Base-by-base conservation (phyloP, 2,329 filamentous ascomycete genomes). In the Cercospora sojina region DNA sequence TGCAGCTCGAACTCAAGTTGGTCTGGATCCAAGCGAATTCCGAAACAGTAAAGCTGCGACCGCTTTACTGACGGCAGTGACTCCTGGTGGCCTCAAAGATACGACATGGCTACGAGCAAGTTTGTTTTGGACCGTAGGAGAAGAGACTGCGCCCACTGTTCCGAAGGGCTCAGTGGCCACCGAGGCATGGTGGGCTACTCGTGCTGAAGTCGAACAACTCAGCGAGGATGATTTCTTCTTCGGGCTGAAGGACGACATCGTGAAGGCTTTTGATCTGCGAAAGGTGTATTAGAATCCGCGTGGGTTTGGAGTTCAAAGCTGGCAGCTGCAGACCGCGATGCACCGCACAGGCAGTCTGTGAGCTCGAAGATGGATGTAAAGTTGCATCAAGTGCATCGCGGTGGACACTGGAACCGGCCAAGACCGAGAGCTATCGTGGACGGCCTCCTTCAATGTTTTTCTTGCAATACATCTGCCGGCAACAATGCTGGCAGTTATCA, bases 101-200 rank as follows among this genome's bases (percentile, higher is more conserved):
- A 67, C 63, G n/a, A 35, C 65, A 5, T 69, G 68, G 68, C 35
- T 69, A 12, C 49, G 68, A 23, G 68, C 68, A 35, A 67, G 65
- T 35, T 31, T 69, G 38, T 49, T 69, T 23, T 69, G 68, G 65
- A 62, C 38, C 38, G 61, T 67, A 13, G 64, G 60, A 12, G 59
- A 69, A 20, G 61, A 49, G n/a, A 27, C 59, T 18, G 27, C 49
- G 27, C 56, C 64, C 3, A 69, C 61, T 51, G 29, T 59, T 23
- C 59, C 65, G 43, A 35, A 58, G 13, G 62, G 65, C 43, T 62
- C 59, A 3, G 57, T 66, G 6, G 67, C 63, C n/a, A 55, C 43
- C 13, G 64, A 69, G 16, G 62, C 61, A 5, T 65, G 59, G 23
- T 69, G 68, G 68, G 65, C 65, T 4, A 57, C 59, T 3, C 35